phyloP scores from a whole-genome alignment of 1,284 basidiomycete species.

The Cutaneotrichosporon arboriforme region DNA sequence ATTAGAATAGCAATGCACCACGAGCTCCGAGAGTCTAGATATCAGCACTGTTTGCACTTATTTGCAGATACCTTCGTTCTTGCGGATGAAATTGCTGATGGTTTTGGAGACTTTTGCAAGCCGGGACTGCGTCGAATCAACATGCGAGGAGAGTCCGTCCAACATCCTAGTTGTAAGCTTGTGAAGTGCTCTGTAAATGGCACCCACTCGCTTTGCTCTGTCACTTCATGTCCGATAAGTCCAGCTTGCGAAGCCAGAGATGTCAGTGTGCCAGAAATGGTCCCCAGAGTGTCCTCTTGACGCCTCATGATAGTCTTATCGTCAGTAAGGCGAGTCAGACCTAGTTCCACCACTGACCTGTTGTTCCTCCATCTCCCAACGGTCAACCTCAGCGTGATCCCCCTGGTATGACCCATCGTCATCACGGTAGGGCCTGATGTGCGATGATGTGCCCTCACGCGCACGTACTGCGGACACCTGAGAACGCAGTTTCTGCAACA shows the following conservation, averaged over 20 bases:
- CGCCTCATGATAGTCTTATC: conserved; percentile 70
- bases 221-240: conserved; percentile 81
- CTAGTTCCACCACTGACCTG: conserved; percentile 56
- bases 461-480: too few species aligned
- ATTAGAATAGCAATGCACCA: conserved; percentile 62
- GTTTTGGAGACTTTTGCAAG: conserved; percentile 63
- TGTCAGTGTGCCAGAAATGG: conserved; percentile 73
- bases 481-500: too few species aligned
- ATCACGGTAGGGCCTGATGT: neutral
- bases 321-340: too few species aligned
- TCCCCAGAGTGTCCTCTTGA: conserved; percentile 78
- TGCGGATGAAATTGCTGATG: conserved; percentile 71
- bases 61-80: conserved; percentile 72
- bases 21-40: conserved; percentile 62
- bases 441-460: neutral
- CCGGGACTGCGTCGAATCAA: conserved; percentile 67
- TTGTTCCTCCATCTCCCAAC: conserved; percentile 76
- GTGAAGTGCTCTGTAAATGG: neutral
- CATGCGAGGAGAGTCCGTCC: conserved; percentile 67
- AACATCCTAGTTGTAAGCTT: conserved; percentile 59
- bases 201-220: conserved; percentile 76
- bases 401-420: conserved; percentile 50
- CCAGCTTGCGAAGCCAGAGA: conserved; percentile 81
- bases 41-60: neutral
- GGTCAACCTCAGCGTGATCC: conserved; percentile 55